Conservation (phyloP, 2,329 filamentous ascomycete genomes). For the Myriosclerotinia curreyana region DNA sequence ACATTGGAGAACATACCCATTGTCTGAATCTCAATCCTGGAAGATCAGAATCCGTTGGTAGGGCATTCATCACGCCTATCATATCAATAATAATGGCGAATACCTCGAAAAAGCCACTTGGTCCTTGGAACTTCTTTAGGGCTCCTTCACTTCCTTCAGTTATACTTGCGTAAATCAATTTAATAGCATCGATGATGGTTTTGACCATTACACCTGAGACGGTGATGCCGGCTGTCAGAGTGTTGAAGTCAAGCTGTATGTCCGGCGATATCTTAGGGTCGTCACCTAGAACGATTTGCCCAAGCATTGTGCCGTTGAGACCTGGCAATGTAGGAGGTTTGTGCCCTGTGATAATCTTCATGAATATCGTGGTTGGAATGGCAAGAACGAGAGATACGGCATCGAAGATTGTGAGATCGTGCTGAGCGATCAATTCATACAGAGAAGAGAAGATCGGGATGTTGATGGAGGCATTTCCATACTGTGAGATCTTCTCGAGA, state of each 20-base stretch:
- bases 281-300: background rate
- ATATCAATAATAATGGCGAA: background rate
- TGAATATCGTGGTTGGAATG: conserved; percentile 1
- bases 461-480: background rate
- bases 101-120: background rate
- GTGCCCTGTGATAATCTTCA: background rate
- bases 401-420: conserved; percentile 1
- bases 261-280: background rate
- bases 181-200: background rate
- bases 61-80: background rate
- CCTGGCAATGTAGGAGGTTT: background rate
- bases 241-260: background rate
- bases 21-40: background rate
- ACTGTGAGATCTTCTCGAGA: background rate
- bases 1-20: conserved; percentile 1
- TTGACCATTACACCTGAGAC: conserved; percentile 1
- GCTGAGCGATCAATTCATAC: background rate
- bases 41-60: background rate
- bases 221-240: background rate
- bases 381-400: background rate
- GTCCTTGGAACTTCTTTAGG: background rate
- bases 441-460: background rate
- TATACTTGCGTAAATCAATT: background rate
- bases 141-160: background rate
- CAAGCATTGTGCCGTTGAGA: background rate